Percentiles rank a stretch among this genome's conserved stretches.
Evolutionary conservation across 1,284 basidiomycete genomes (phyloP).

Genomic region (Ganoderma meredithae): DNA sequence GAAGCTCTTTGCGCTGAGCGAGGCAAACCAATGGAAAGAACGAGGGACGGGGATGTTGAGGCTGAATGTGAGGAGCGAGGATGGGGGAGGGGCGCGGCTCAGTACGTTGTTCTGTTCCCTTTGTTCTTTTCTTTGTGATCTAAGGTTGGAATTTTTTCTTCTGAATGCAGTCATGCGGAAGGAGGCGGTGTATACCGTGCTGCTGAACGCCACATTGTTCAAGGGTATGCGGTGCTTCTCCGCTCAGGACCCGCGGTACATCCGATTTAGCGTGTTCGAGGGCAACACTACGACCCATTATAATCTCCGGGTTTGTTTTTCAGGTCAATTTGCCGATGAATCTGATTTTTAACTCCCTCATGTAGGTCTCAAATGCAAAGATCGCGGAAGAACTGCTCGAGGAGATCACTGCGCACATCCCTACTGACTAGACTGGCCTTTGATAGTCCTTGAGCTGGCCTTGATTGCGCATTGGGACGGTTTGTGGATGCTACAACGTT

Average conservation of each 20-base stretch:
- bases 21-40: slow-evolving; percentile 84
- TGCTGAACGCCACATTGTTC: slow-evolving; percentile 90
- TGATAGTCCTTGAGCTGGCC: not conserved
- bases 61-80: slow-evolving; percentile 77
- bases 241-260: slow-evolving; percentile 82
- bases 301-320: slow-evolving; percentile 74
- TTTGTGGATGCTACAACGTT: not conserved
- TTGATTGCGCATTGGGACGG: not conserved
- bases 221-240: slow-evolving; percentile 83
- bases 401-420: slow-evolving; percentile 46
- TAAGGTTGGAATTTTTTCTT: not conserved
- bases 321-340: not conserved
- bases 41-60: slow-evolving; percentile 85
- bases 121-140: not conserved
- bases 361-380: slow-evolving; percentile 45
- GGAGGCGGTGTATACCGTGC: slow-evolving; percentile 86
- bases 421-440: slow-evolving; percentile 29
- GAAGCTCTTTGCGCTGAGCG: slow-evolving; percentile 82
- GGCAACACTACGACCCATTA: slow-evolving; percentile 71
- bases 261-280: slow-evolving; percentile 82
- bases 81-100: slow-evolving; percentile 78
- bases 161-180: slow-evolving; percentile 85
- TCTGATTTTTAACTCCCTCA: not conserved
- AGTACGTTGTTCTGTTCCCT: slow-evolving; percentile 52
- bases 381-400: slow-evolving; percentile 45